These are phyloP conservation scores for Cladorrhinum sp. DNA, from an alignment of 2,329 filamentous ascomycete genomes.

Conservation along the genomic window DNA sequence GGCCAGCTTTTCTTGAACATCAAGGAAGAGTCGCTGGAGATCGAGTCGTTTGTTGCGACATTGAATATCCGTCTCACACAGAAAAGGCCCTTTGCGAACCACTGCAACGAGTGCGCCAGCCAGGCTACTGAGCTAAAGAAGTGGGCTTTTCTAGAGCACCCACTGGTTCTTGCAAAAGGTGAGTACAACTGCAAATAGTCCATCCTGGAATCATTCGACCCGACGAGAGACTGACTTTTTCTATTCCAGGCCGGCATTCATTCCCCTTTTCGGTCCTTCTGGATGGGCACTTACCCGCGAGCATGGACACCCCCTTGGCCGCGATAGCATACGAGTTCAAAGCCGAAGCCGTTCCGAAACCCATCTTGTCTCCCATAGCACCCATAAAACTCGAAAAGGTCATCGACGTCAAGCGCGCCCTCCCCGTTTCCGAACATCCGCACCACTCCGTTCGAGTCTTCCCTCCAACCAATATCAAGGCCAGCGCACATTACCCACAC, in stretches of 20 bases:
- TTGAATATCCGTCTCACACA: conserved; percentile 69
- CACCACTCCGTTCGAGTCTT: conserved; percentile 93
- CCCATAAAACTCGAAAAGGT: conserved; percentile 62
- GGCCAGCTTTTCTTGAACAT: conserved; percentile 76
- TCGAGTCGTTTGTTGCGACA: conserved; percentile 70
- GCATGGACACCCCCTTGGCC: conserved; percentile 69
- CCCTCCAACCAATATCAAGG: conserved; percentile 90
- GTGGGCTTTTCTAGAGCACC: conserved; percentile 71
- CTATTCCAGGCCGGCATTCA: conserved; percentile 58
- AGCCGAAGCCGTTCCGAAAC: conserved; percentile 61
- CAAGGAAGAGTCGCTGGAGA: conserved; percentile 60
- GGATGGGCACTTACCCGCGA: conserved; percentile 80
- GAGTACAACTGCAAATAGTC: conserved; percentile 24
- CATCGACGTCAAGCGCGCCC: conserved; percentile 74
- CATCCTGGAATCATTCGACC: neutral
- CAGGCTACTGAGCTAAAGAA: conserved; percentile 71
- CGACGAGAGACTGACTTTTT: conserved; percentile 7
- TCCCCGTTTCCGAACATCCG: conserved; percentile 69
- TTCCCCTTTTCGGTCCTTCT: conserved; percentile 90
- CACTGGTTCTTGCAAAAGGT: conserved; percentile 51
- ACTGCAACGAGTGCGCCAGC: conserved; percentile 74
- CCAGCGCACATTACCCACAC: conserved; percentile 75
- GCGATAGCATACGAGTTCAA: conserved; percentile 76
- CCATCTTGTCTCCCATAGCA: conserved; percentile 35
- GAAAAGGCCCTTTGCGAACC: conserved; percentile 75